These are phyloP conservation scores for Neotropicomus parvogracilis DNA, from an alignment of 1,284 basidiomycete species.

Conservation along the genomic window DNA sequence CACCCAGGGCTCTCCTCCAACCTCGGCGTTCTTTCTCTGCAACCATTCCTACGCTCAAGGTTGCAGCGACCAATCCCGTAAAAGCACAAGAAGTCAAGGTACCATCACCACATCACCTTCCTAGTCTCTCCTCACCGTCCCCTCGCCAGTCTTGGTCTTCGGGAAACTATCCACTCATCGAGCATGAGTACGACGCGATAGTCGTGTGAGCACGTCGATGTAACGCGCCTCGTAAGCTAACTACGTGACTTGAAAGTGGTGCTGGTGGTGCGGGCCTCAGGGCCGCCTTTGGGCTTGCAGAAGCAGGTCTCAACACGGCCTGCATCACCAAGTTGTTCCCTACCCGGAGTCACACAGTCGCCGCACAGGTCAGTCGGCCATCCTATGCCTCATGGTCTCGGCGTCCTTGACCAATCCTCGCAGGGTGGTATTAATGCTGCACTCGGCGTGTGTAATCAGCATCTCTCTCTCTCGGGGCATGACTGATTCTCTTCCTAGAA, in stretches of 20 bases:
- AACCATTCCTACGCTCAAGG: slow-evolving; percentile 53
- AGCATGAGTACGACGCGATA: slow-evolving; percentile 96
- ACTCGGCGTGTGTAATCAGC: slow-evolving; percentile 68
- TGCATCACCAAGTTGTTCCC: slow-evolving; percentile 99
- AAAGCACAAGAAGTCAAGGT: slow-evolving; percentile 84
- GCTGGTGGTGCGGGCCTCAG: slow-evolving; percentile 98
- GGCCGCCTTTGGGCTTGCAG: slow-evolving; percentile 98
- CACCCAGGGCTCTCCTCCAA: slow-evolving; percentile 45
- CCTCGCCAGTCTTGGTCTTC: slow-evolving; percentile 62
- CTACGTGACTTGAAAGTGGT: slow-evolving; percentile 55
- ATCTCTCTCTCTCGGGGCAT: slow-evolving; percentile 9
- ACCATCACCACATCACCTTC: slow-evolving; percentile 16
- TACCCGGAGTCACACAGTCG: slow-evolving; percentile 98
- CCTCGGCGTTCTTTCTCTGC: slow-evolving; percentile 59
- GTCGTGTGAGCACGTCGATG: slow-evolving; percentile 74
- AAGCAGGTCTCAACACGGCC: slow-evolving; percentile 96
- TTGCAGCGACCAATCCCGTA: slow-evolving; percentile 74
- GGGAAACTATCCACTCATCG: slow-evolving; percentile 92
- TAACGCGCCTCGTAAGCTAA: slow-evolving; percentile 9
- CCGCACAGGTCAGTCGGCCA: slow-evolving; percentile 77
- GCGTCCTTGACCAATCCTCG: slow-evolving; percentile 18
- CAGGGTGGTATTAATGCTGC: slow-evolving; percentile 99
- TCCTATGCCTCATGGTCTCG: not conserved
- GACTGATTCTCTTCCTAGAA: slow-evolving; percentile 55
- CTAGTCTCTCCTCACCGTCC: slow-evolving; percentile 12